These are phyloP conservation scores for Galerina marginata DNA, from an alignment of 768 basidiomycete genomes.

Conservation along the genomic window DNA sequence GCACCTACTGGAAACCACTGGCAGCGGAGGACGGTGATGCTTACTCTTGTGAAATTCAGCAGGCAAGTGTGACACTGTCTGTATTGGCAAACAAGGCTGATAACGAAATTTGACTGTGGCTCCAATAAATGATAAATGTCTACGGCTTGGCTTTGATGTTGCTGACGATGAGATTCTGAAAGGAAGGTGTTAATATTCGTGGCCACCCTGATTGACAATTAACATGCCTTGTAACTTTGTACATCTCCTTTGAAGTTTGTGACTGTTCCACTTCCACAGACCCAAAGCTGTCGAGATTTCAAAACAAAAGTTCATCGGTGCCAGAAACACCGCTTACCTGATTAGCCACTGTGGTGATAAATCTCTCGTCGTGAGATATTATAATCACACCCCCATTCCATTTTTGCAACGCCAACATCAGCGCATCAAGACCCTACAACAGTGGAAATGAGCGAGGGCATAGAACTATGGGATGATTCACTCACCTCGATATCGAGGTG, in stretches of 20 bases:
- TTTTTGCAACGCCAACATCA: slow-evolving; percentile 78
- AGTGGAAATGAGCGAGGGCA: slow-evolving; percentile 6
- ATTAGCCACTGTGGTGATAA: slow-evolving; percentile 88
- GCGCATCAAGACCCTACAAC: slow-evolving; percentile 88
- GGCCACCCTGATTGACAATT: background rate
- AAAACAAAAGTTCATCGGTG: slow-evolving; percentile 8
- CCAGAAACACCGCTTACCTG: slow-evolving; percentile 55
- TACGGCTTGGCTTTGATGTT: slow-evolving; percentile 66
- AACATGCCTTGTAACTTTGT: slow-evolving; percentile 81
- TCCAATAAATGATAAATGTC: background rate
- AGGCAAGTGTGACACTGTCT: too few relatives aligned
- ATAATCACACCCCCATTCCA: slow-evolving; percentile 95
- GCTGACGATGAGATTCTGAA: slow-evolving; percentile 75
- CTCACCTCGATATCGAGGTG: slow-evolving; percentile 91
- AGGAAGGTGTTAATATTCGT: background rate
- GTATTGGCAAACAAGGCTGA: too few relatives aligned
- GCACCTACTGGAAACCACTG: too few relatives aligned
- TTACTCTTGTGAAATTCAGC: too few relatives aligned
- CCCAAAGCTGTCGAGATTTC: slow-evolving; percentile 72
- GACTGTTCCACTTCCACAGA: slow-evolving; percentile 85
- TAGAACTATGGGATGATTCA: background rate
- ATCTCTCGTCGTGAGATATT: slow-evolving; percentile 95
- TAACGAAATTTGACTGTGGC: background rate
- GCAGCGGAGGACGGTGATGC: too few relatives aligned
- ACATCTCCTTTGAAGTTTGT: slow-evolving; percentile 90